Base-by-base conservation (phyloP, 192 early-diverging fungal genomes). In the Coemansia sp. region DNA sequence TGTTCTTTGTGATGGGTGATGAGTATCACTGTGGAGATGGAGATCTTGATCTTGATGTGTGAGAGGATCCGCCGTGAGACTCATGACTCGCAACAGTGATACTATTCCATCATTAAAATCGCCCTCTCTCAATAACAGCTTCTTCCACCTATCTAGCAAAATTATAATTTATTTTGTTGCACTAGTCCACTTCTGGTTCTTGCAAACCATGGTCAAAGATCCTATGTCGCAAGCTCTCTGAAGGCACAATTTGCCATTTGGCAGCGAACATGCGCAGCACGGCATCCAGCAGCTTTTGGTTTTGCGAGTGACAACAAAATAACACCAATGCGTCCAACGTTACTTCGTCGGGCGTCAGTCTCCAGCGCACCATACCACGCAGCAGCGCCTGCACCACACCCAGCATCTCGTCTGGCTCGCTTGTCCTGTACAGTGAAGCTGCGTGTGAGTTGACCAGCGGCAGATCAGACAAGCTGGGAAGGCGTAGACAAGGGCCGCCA, bases 351-450 rank as follows among this genome's bases (percentile, higher is more conserved):
- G 78, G 78, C 35, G 30, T 40, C 30, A 76, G 7, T 7, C 46
- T 23, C 74, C 74, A 76, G 8, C 68, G 74, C 47, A 30, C 50
- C 70, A 81, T 70, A 2, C 74, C 78, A 14, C 70, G 74, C 62
- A 81, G 17, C 50, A 76, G 42, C 64, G 62, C 53, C 62, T 63
- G 17, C 28, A 69, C 39, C 19, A 63, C 61, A 11, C 39, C 46
- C 11, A 49, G 33, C 35, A 61, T 53, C 23, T 53, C 52, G 13
- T 53, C 52, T 53, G 52, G 11, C 52, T 53, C 26, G 28, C 52
- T 4, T 28, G 52, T 30, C 23, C 38, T 32, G 64, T 76, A 76
- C 17, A 67, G 40, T 4, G 33, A n/a, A 1, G 62, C 63, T 17
- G 73, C 73, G 2, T 47, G 42, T 17, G 11, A 0, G 52, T 80